Evolutionary conservation across 306 rosid genomes (phyloP).

Genomic region (Rubus parviflorus): DNA sequence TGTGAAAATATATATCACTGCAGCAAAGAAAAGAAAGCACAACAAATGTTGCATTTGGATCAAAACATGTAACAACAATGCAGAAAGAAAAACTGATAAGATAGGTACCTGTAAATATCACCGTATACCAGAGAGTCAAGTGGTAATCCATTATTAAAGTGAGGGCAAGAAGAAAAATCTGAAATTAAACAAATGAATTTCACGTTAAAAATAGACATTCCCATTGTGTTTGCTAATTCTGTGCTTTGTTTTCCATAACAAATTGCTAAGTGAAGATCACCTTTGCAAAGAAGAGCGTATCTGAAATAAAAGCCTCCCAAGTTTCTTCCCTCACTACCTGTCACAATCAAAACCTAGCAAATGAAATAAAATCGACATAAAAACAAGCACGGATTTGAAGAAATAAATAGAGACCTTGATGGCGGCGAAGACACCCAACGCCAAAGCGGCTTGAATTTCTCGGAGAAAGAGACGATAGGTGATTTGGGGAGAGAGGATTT

Average conservation of each 20-base stretch:
- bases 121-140: conserved; percentile 72
- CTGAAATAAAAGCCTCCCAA: conserved; percentile 73
- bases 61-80: background rate
- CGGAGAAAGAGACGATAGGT: conserved; percentile 54
- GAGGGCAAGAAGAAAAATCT: conserved; percentile 72
- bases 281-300: conserved; percentile 70
- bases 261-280: conserved; percentile 24
- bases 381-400: background rate
- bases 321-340: conserved; percentile 83
- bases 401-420: conserved; percentile 51
- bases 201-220: background rate
- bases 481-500: conserved; percentile 43
- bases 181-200: conserved; percentile 28
- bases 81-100: background rate
- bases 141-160: conserved; percentile 73
- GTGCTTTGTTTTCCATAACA: conserved; percentile 4
- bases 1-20: conserved; percentile 70
- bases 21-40: conserved; percentile 30
- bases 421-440: conserved; percentile 50
- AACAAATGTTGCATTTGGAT: conserved; percentile 14
- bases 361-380: background rate
- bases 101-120: conserved; percentile 65
- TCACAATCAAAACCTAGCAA: conserved; percentile 14
- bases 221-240: background rate
- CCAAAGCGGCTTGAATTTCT: conserved; percentile 67